These are phyloP conservation scores for Cladosporium sp. DNA, from an alignment of 2,329 filamentous ascomycete genomes.

Conservation along the genomic window DNA sequence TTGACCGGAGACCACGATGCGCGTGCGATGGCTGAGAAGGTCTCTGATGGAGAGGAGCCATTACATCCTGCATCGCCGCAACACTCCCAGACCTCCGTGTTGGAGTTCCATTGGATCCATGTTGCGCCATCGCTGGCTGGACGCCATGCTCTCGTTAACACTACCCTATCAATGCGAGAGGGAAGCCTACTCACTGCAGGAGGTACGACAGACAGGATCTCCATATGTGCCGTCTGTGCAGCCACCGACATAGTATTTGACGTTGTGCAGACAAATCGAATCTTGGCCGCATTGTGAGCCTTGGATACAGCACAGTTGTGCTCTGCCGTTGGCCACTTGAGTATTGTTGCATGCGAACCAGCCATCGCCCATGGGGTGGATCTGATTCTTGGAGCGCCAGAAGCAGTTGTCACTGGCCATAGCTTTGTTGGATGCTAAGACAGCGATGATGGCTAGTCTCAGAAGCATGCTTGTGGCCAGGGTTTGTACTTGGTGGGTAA, in stretches of 20 bases:
- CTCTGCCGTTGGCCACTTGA: slow-evolving; percentile 9
- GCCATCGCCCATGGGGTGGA: neutral
- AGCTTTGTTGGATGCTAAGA: neutral
- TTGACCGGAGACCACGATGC: slow-evolving; percentile 6
- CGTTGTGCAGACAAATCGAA: slow-evolving; percentile 7
- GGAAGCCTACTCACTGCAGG: slow-evolving; percentile 10
- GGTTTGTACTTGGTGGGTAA: too few relatives aligned
- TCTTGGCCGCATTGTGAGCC: slow-evolving; percentile 19
- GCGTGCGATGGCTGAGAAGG: slow-evolving; percentile 5
- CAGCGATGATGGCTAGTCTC: neutral
- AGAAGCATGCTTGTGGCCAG: neutral
- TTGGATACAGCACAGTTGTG: slow-evolving; percentile 18
- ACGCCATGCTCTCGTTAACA: neutral
- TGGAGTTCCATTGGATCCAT: slow-evolving; percentile 18
- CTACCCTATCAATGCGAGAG: neutral
- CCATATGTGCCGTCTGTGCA: slow-evolving; percentile 19
- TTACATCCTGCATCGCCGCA: slow-evolving; percentile 19
- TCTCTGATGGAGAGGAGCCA: slow-evolving; percentile 8
- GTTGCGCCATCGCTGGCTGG: slow-evolving; percentile 9
- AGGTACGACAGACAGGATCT: slow-evolving; percentile 16
- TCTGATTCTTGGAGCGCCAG: slow-evolving; percentile 16
- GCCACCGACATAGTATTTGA: slow-evolving; percentile 12
- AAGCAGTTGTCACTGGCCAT: slow-evolving; percentile 8
- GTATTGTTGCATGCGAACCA: slow-evolving; percentile 22
- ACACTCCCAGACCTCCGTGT: slow-evolving; percentile 13